Evolutionary conservation across 2,329 filamentous ascomycete genomes (phyloP), one percentile per base, ranked within the genome.

Genomic region (Xenoacremonium recifei): DNA sequence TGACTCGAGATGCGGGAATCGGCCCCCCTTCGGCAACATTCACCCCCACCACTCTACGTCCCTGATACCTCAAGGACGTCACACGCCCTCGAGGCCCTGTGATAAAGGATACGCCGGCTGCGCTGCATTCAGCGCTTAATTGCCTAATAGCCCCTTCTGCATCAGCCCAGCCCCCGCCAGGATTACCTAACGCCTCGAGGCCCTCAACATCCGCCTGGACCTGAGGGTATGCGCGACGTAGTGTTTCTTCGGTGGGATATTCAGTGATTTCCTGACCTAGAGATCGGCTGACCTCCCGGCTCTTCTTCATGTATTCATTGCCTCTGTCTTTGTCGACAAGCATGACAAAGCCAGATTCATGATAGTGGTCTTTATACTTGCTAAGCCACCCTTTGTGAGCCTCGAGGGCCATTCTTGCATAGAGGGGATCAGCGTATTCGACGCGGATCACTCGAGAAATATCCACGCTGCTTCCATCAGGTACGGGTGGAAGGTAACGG

Each of bases 381-480:
- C 45, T 42, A 7, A 19, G 37, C 62, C 62, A 65, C 3, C 50
- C 56, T 1, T 48, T 36, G 10, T 54, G 44, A 3, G 63, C 58
- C 37, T 64, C 59, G 12, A 47, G 48, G 4, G 79, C 83, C 39
- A 89, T 75, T 32, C 67, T 65, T 4, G 79, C 73, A 55, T 89
- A 89, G 12, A 77, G 69, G 0, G 73, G 63, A 50, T 83, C 75
- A 11, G 81, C 79, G 54, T 89, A 89, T 64, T 89, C 85, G 33
- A 64, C 52, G 5, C 68, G 63, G 32, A 70, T 61, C 42, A 70
- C 61, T 15, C 68, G 64, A 5, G 67, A 70, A 15, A 66, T 60
- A 43, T 71, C 67, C n/a, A 68, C 65, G 33, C 65, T 68, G 41
- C 67, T 66, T 20, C 62, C 62, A 11, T 70, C 64, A 3, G 56